These are phyloP conservation scores for Bocquillonia castaneifolia DNA, from an alignment of 441 rosid species.

Conservation along the genomic window DNA sequence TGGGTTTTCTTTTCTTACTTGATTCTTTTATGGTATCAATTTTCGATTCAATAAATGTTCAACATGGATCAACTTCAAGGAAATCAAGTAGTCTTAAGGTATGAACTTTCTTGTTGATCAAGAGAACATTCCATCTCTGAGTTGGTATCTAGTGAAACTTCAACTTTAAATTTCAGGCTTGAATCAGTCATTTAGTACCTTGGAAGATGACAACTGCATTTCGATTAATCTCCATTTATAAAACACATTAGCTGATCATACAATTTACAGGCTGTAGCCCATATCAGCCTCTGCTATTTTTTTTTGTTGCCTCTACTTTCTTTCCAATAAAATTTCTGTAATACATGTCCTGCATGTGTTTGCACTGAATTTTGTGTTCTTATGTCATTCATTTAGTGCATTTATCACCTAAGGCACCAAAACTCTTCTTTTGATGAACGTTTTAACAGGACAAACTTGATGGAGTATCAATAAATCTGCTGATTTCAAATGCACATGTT, in stretches of 20 bases:
- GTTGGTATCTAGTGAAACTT: background rate
- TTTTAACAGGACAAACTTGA: background rate
- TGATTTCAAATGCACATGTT: background rate
- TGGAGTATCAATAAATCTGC: background rate
- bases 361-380: background rate
- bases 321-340: background rate
- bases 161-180: too few species aligned
- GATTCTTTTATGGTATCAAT: conserved; percentile 64
- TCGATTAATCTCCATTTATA: background rate
- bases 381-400: background rate
- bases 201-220: background rate
- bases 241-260: background rate
- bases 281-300: background rate
- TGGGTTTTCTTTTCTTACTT: conserved; percentile 48
- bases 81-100: conserved; percentile 39
- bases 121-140: background rate
- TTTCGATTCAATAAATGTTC: conserved; percentile 44
- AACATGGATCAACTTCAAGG: conserved; percentile 34
- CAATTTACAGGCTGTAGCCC: background rate
- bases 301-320: background rate
- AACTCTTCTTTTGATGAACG: too few species aligned
- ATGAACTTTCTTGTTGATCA: conserved; percentile 16
- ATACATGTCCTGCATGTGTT: background rate
- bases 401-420: background rate
- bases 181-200: background rate